Evolutionary conservation across 2,329 filamentous ascomycete species (phyloP), one percentile per base, ranked within the genome.

Genomic region (Penicillium sp.): DNA sequence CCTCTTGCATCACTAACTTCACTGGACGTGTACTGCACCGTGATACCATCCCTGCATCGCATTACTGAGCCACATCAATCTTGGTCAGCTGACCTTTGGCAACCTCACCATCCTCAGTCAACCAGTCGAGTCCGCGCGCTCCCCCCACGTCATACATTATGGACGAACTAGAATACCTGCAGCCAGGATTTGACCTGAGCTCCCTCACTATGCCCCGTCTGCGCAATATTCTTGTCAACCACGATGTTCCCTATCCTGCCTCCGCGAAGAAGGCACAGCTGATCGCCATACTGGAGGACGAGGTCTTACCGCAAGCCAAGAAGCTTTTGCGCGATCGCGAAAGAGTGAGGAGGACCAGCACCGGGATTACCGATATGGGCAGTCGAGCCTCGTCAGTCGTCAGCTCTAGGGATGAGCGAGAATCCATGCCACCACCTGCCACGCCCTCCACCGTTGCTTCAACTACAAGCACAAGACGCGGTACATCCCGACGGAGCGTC

Each of bases 241-340:
- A 99, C 76, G 88, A 91, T 69, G 79, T 97, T 65, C 76, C 85
- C 34, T 97, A 96, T 69, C 87, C 92, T 5, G 86, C 90, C 0
- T 92, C 86, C 4, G 91, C 94, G 12, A 99, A 97, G 77, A 99
- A 99, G 77, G 78, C 85, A 0, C 87, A 95, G 67, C 84, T 99
- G 21, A 81, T 99, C 54, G 85, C 88, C 7, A 84, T 97, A 43
- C 91, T 99, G 73, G 85, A 87, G 67, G 80, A 88, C 29, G 79
- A 94, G 58, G 82, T 99, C 26, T 75, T 89, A 4, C 88, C 93
- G 0, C 87, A 93, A 64, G 87, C 90, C 2, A 83, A 83, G 60
- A 89, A 87, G 72, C 82, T 97, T 23, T 79, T 95, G 29, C 82
- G 83, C 12, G 85, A 87, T 47, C 85, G 88, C 63, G 86, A 88